Base-by-base conservation (phyloP, 2,329 filamentous ascomycete genomes). In the Talaromyces pinophilus region DNA sequence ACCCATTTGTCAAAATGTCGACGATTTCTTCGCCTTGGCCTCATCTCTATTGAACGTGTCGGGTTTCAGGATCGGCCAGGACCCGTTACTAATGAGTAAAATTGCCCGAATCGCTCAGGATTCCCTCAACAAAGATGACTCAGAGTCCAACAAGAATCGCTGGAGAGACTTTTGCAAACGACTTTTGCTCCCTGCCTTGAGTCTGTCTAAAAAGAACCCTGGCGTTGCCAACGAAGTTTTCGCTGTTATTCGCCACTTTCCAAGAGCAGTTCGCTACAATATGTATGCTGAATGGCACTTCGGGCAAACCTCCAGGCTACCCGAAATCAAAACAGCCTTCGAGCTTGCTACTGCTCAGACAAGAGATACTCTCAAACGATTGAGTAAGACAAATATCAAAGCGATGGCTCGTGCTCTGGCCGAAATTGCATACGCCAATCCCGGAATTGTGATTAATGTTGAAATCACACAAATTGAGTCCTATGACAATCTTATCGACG, bases 211-310 rank as follows among this genome's bases (percentile, higher is more conserved):
- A 71, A 85, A 90, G 35, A 98, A 98, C 72, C 90, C 93, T 4
- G 89, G 91, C 17, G 87, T 92, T 25, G 92, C 93, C 59, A 93
- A 94, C 70, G 92, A 95, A 65, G 87, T 97, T 1, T 99, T 92
- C 83, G 88, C 90, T 64, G 84, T 99, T 13, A 84, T 98, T 68
- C 90, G 88, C 72, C 84, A 88, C 62, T 98, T 92, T 74, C 88
- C 94, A 0, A 88, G 90, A 13, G 85, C 88, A 1, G 87, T 87
- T 8, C 87, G 95, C 67, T 99, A 94, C 80, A 88, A 87, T 59
- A 91, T 99, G 74, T 99, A 99, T 75, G 88, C 92, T 0, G 93
- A 97, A 77, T 99, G 95, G 92, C 94, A 92, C 72, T 88, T 88
- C 70, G 92, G 93, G 3, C 86, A 88, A 70, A 91, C 86, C 2